Evolutionary conservation across 192 early-diverging fungal species (phyloP), one percentile per base, ranked within the genome.

Genomic region (Rhizophagus clarus): DNA sequence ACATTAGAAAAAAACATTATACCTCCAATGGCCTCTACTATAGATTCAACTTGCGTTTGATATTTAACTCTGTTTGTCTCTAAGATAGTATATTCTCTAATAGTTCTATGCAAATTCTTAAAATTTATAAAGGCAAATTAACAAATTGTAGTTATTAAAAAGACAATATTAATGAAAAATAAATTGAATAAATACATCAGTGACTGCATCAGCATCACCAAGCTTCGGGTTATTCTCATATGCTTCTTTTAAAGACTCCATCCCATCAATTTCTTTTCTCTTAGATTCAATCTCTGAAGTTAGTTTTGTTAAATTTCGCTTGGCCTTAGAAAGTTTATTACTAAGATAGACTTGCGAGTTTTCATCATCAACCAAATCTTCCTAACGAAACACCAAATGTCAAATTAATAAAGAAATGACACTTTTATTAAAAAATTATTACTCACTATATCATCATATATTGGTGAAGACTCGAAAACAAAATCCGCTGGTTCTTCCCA

Each of bases 21-120:
- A 92, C 94, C 90, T 83, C 94, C 93, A 28, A 93, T 88, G 5
- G 79, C 82, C 42, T 84, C 73, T n/a, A 91, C 83, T 64, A 95
- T 93, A 0, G 85, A 72, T 63, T 92, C 88, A 45, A 94, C 89
- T 79, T 91, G 88, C 3, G 90, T 85, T 34, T 94, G 80, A 3
- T 88, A 82, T 61, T 83, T 85, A 1, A 81, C 83, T 56, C 83
- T 75, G 72, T 83, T 74, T 4, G 86, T 88, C 51, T 85, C 77
- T 24, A 91, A 79, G 12, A 92, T 34, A 5, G 88, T 86, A 17
- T 90, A 81, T 12, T 92, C 86, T 7, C 90, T 80, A 3, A 84
- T 76, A 8, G 82, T 81, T 71, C 90, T 89, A 51, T 90, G 60
- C 20, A 94, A 85, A 64, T 83, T 85, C 87, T 93, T 83, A 1